Percentiles rank a stretch among this genome's conserved stretches.
Conservation (phyloP, 2,329 filamentous ascomycete species). For the Lasiodiplodia citricola region DNA sequence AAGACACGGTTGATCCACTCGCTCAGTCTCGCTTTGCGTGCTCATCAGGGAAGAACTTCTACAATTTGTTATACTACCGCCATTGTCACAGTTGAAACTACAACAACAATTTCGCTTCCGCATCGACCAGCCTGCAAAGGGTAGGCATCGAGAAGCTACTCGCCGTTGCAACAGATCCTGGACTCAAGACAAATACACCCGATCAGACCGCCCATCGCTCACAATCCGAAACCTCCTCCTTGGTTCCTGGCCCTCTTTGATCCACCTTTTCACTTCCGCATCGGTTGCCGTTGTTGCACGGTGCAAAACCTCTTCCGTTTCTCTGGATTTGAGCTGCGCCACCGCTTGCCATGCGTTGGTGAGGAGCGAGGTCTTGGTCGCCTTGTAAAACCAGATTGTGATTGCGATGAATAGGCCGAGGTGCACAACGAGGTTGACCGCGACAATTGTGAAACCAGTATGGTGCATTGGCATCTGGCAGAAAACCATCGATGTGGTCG, state of each 20-base stretch:
- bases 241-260: background rate
- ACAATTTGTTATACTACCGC: too few relatives aligned
- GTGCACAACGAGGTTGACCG: background rate
- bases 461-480: background rate
- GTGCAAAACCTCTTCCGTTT: background rate
- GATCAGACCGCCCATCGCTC: background rate
- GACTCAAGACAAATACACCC: background rate
- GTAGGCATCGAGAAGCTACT: too few relatives aligned
- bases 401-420: background rate
- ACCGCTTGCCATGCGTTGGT: constrained; percentile 7
- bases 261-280: background rate
- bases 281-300: background rate
- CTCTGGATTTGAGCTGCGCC: background rate
- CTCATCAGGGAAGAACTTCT: too few relatives aligned
- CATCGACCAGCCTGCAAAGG: too few relatives aligned
- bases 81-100: too few relatives aligned
- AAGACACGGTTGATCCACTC: too few relatives aligned
- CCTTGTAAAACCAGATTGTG: background rate
- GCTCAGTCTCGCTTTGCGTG: too few relatives aligned
- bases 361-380: background rate
- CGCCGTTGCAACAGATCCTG: too few relatives aligned
- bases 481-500: background rate
- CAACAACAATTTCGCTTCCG: too few relatives aligned
- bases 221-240: background rate
- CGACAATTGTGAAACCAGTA: background rate